Percentiles rank a stretch among this genome's conserved stretches.
Conservation (phyloP, 2,329 filamentous ascomycete species). For the Aulographum hederae region DNA sequence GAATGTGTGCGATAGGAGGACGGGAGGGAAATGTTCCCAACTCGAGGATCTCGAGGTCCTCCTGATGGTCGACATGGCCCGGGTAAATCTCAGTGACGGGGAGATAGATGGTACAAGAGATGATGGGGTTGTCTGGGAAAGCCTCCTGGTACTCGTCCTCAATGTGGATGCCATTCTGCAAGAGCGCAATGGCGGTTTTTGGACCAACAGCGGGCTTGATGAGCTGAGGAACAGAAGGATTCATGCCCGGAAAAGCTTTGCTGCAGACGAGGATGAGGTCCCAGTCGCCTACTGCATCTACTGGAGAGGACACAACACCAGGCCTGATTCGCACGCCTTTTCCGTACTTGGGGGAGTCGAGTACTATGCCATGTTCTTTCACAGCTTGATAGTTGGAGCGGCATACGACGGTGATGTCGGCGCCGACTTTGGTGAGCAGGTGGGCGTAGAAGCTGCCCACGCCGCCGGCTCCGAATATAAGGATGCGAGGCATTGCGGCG, state of each 20-base stretch:
- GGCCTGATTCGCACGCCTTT: constrained; percentile 15
- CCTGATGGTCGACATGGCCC: constrained; percentile 24
- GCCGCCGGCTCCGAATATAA: constrained; percentile 25
- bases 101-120: constrained; percentile 38
- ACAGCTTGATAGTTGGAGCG: constrained; percentile 26
- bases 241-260: constrained; percentile 25
- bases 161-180: constrained; percentile 44
- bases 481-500: no score
- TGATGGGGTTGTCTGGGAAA: constrained; percentile 33
- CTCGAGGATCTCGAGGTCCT: constrained; percentile 28
- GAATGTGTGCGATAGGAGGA: constrained; percentile 10
- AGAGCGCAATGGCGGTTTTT: constrained; percentile 35
- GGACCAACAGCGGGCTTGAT: constrained; percentile 14
- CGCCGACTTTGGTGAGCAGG: constrained; percentile 19
- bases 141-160: constrained; percentile 32
- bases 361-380: constrained; percentile 17
- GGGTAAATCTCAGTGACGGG: constrained; percentile 30
- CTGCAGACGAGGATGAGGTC: constrained; percentile 30
- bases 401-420: constrained; percentile 23
- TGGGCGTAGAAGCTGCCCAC: constrained; percentile 25
- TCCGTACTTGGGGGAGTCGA: constrained; percentile 21
- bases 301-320: constrained; percentile 14
- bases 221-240: constrained; percentile 17
- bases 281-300: constrained; percentile 19
- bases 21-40: constrained; percentile 30